phyloP scores from a whole-genome alignment of 371 early-diverging fungal genomes.

The Mucor racemosus region DNA sequence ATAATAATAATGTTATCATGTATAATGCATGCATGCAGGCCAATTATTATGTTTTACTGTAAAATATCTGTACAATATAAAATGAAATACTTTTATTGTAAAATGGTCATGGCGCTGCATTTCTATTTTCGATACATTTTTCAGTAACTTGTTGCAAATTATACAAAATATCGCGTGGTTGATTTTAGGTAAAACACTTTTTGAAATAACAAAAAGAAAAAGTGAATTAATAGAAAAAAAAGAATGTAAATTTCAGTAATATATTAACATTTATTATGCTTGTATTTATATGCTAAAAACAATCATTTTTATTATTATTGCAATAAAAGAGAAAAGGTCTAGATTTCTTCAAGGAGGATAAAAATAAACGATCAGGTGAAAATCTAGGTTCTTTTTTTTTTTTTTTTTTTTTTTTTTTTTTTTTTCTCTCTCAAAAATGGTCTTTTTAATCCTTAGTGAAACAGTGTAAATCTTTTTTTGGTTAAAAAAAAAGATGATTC shows the following conservation, averaged over 20 bases:
- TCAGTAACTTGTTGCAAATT: not conserved
- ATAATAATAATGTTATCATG: too few relatives aligned
- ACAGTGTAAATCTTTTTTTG: not conserved
- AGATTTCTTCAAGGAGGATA: not conserved
- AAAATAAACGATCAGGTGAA: not conserved
- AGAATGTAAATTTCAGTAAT: too few relatives aligned
- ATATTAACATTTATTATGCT: not conserved
- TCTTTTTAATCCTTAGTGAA: too few relatives aligned
- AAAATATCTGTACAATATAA: not conserved
- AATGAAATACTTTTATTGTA: not conserved
- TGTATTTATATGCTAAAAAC: not conserved
- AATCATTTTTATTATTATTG: not conserved
- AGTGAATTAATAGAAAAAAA: not conserved
- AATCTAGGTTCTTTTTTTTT: constrained; percentile 1
- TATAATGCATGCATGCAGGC: not conserved
- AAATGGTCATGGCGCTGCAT: not conserved
- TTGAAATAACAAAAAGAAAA: not conserved
- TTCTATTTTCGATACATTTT: not conserved
- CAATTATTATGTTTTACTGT: not conserved
- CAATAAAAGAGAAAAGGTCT: constrained; percentile 1
- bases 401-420: not conserved
- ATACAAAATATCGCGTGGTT: not conserved
- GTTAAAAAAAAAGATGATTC: too few relatives aligned
- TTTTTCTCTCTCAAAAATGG: too few relatives aligned
- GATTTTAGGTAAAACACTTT: not conserved